phyloP scores from a whole-genome alignment of 2,329 filamentous ascomycete genomes.

The Fusarium chuoi region DNA sequence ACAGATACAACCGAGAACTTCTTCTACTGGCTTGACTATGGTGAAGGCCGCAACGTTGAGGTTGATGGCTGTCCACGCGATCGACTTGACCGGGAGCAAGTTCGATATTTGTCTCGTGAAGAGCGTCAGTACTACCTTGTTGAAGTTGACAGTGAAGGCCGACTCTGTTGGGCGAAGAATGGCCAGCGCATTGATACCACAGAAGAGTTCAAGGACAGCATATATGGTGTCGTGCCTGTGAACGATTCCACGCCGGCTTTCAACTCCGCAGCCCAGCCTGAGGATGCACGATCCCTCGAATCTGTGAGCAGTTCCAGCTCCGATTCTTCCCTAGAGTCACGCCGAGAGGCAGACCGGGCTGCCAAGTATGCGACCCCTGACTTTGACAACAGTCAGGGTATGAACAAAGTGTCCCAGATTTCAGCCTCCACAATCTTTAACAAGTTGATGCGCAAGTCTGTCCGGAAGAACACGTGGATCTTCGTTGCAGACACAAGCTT shows the following conservation, averaged over 20 bases:
- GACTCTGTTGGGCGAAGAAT: constrained; percentile 89
- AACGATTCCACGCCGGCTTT: constrained; percentile 70
- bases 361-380: constrained; percentile 73
- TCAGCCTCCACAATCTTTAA: constrained; percentile 80
- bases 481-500: constrained; percentile 90
- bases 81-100: constrained; percentile 78
- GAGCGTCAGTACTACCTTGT: constrained; percentile 86
- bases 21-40: constrained; percentile 92
- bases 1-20: constrained; percentile 84
- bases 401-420: constrained; percentile 67
- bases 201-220: constrained; percentile 79
- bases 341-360: constrained; percentile 67
- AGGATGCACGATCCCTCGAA: constrained; percentile 9
- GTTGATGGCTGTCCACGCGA: constrained; percentile 78
- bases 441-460: constrained; percentile 79
- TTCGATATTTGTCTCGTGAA: constrained; percentile 85
- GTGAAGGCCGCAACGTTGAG: constrained; percentile 77
- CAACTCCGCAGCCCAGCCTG: constrained; percentile 40
- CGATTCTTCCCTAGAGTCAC: constrained; percentile 55
- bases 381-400: constrained; percentile 68
- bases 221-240: constrained; percentile 75
- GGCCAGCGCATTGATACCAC: constrained; percentile 80
- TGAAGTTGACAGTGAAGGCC: constrained; percentile 76
- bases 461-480: constrained; percentile 92
- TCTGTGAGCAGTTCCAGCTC: constrained; percentile 45